Conservation (phyloP, 306 rosid genomes). For the Rubus parviflorus region DNA sequence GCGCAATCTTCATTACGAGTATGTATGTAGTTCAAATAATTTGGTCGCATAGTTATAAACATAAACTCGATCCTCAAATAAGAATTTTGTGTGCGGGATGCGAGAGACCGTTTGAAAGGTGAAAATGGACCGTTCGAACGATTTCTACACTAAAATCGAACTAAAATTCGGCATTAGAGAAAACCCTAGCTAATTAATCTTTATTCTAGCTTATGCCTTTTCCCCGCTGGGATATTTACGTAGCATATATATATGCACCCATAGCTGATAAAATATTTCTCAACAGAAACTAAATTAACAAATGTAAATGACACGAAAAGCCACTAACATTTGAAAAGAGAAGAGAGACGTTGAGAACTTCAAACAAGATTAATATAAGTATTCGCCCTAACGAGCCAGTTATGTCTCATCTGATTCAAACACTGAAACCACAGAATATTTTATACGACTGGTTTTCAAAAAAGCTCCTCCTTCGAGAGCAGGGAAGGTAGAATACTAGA, state of each 20-base stretch:
- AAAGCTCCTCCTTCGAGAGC: conserved; percentile 36
- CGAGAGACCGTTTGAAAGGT: background rate
- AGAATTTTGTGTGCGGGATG: background rate
- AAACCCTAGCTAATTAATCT: background rate
- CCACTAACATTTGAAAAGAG: background rate
- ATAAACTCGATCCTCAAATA: background rate
- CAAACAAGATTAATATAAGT: background rate
- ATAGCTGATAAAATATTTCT: background rate
- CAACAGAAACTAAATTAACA: background rate
- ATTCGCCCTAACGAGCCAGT: background rate
- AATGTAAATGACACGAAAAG: background rate
- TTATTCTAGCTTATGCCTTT: too few relatives aligned
- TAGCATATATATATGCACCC: too few relatives aligned
- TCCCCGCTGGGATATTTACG: too few relatives aligned
- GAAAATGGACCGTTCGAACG: background rate
- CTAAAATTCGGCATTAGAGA: background rate
- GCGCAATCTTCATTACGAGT: too few relatives aligned
- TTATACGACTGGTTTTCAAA: conserved; percentile 18
- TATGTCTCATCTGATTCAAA: conserved; percentile 21
- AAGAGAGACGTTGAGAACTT: conserved; percentile 5
- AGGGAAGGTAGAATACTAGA: conserved; percentile 14
- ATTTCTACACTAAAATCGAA: too few relatives aligned
- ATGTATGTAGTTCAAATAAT: too few relatives aligned
- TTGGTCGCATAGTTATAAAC: too few relatives aligned
- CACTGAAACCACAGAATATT: conserved; percentile 10